Conservation (phyloP, 352 stramenopile species). For the Blastocystis sp. region DNA sequence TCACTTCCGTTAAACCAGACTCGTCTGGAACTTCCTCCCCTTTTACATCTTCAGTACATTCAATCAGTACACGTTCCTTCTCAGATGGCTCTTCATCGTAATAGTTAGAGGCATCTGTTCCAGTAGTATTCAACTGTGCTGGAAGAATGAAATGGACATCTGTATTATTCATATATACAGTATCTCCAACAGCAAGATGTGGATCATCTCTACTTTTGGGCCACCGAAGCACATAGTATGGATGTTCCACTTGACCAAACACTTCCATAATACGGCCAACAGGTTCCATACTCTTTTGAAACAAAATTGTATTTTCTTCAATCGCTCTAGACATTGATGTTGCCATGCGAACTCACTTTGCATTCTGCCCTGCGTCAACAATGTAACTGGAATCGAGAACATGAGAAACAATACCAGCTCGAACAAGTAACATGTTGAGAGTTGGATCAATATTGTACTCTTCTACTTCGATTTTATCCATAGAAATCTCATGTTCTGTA, state of each 20-base stretch:
- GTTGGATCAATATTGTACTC: neutral
- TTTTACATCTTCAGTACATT: constrained; percentile 51
- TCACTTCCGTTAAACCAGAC: neutral
- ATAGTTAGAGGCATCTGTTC: constrained; percentile 44
- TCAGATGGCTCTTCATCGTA: constrained; percentile 49
- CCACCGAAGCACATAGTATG: constrained; percentile 39
- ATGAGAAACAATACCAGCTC: constrained; percentile 11
- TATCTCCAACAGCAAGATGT: neutral
- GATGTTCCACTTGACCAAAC: constrained; percentile 59
- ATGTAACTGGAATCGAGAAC: constrained; percentile 18
- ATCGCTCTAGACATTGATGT: neutral
- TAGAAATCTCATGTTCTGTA: constrained; percentile 40
- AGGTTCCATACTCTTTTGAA: neutral
- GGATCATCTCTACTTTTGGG: neutral
- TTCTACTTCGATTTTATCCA: neutral
- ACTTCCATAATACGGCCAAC: constrained; percentile 50
- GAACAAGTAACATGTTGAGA: neutral
- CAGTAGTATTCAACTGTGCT: constrained; percentile 6
- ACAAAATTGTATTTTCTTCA: constrained; percentile 51
- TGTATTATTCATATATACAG: constrained; percentile 26
- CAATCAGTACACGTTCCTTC: constrained; percentile 21
- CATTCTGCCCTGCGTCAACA: constrained; percentile 38
- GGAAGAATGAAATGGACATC: constrained; percentile 32
- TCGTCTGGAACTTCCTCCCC: neutral
- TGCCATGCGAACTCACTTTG: neutral